These are phyloP conservation scores for Pyricularia sp. DNA, from an alignment of 2,329 filamentous ascomycete genomes.

Conservation along the genomic window DNA sequence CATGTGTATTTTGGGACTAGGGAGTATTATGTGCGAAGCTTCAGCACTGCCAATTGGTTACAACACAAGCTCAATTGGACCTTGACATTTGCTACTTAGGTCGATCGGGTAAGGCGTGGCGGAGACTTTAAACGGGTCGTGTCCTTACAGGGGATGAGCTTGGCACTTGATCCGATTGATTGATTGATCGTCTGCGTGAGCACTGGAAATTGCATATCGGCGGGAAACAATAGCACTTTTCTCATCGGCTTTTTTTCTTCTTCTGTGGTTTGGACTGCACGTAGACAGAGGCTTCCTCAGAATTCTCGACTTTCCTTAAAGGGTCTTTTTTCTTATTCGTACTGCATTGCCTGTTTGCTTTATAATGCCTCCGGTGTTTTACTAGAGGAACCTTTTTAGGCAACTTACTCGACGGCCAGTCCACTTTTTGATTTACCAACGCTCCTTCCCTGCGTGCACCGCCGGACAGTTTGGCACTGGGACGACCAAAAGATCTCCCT, in stretches of 20 bases:
- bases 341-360: background rate
- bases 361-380: background rate
- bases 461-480: background rate
- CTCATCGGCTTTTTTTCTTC: no score
- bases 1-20: background rate
- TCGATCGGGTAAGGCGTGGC: background rate
- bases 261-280: background rate
- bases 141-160: background rate
- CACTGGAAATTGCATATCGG: background rate
- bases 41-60: background rate
- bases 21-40: background rate
- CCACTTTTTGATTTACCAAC: background rate
- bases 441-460: background rate
- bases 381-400: background rate
- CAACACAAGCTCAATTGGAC: background rate
- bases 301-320: background rate
- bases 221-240: background rate
- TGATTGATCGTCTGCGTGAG: background rate
- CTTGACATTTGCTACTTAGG: background rate
- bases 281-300: background rate
- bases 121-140: background rate
- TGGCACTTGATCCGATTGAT: background rate
- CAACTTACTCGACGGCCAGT: background rate
- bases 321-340: background rate
- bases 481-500: background rate